Evolutionary conservation across 768 basidiomycete genomes (phyloP).

Genomic region (Cystobasidium onofrii): DNA sequence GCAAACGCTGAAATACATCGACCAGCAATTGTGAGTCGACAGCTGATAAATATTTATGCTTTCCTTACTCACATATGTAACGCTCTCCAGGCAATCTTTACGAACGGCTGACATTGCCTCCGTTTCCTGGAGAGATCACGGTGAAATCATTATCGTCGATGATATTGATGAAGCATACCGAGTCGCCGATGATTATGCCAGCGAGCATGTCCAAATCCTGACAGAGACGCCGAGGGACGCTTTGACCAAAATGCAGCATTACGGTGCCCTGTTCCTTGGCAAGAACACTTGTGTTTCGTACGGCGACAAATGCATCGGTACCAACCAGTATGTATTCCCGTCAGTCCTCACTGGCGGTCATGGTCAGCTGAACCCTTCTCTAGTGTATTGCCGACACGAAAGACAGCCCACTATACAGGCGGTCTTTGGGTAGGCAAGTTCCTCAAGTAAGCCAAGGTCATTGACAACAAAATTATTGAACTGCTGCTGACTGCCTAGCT

Average conservation of each 20-base stretch:
- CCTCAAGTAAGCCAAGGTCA: not conserved
- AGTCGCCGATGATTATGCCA: conserved; percentile 31
- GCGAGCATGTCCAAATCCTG: conserved; percentile 33
- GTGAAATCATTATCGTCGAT: conserved; percentile 36
- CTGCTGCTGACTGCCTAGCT: not conserved
- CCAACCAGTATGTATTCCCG: not conserved
- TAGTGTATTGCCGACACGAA: conserved; percentile 30
- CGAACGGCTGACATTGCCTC: conserved; percentile 32
- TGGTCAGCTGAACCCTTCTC: not conserved
- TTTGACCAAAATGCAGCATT: conserved; percentile 32
- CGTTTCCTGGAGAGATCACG: conserved; percentile 26
- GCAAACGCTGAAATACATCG: conserved; percentile 26
- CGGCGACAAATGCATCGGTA: conserved; percentile 26
- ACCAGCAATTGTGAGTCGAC: conserved; percentile 14
- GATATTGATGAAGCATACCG: conserved; percentile 32
- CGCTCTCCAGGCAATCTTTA: not conserved
- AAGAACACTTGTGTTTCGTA: conserved; percentile 28
- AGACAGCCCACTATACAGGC: conserved; percentile 26
- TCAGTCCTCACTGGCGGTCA: not conserved
- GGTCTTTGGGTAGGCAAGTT: conserved; percentile 25
- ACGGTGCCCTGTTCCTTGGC: conserved; percentile 32
- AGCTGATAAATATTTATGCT: not conserved
- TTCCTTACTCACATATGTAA: not conserved
- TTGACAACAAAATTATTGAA: not conserved
- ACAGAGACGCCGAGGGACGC: conserved; percentile 27